A percentile compares a stretch with the other conserved stretches of the same genome.
These are phyloP conservation scores for Teunomyces funiuensis DNA, from an alignment of 805 yeast genomes.

Conservation along the genomic window DNA sequence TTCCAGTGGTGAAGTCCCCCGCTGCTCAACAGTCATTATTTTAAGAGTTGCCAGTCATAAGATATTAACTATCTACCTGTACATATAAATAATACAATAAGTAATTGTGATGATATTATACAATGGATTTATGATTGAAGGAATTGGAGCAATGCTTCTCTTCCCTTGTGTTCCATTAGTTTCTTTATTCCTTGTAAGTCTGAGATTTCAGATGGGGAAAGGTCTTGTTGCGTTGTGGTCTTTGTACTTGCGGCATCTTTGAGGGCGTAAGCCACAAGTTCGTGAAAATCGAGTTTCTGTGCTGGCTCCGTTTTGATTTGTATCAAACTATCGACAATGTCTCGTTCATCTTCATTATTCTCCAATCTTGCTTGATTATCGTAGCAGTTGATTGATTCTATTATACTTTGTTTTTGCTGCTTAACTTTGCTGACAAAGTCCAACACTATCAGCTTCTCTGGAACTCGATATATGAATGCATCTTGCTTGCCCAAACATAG, in stretches of 20 bases:
- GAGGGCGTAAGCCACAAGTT: conserved; percentile 41
- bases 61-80: conserved; percentile 9
- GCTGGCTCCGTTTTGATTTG: conserved; percentile 30
- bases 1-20: conserved; percentile 7
- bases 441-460: conserved; percentile 64
- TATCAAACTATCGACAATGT: conserved; percentile 26
- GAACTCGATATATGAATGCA: conserved; percentile 61
- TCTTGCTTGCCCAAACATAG: conserved; percentile 19
- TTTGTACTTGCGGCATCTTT: neutral
- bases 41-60: neutral
- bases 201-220: conserved; percentile 37
- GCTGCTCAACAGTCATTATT: neutral
- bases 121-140: conserved; percentile 31
- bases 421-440: conserved; percentile 59
- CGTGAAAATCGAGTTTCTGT: conserved; percentile 42
- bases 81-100: conserved; percentile 11
- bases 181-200: conserved; percentile 57
- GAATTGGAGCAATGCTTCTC: conserved; percentile 60
- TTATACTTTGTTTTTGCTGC: conserved; percentile 26
- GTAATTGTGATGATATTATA: neutral
- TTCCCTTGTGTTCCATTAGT: conserved; percentile 68
- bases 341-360: conserved; percentile 17
- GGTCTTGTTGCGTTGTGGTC: neutral
- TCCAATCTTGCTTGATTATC: conserved; percentile 20
- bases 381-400: conserved; percentile 24